Evolutionary conservation across 139 green algal genomes (phyloP).

Genomic region (Pleodorina starrii): DNA sequence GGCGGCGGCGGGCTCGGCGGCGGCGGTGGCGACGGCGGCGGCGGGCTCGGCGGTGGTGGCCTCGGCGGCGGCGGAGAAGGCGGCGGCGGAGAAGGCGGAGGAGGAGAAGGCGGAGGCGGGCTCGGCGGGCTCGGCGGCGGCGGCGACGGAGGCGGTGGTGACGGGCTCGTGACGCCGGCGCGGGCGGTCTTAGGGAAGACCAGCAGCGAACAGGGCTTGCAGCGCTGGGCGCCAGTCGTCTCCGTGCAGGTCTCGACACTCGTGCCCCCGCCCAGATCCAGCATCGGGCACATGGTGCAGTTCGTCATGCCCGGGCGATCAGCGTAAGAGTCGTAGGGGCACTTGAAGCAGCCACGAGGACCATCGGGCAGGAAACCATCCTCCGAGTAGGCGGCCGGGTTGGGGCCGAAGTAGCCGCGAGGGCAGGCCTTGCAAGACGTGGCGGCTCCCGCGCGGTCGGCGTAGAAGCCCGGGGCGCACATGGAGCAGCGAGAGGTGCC

Average conservation of each 20-base stretch:
- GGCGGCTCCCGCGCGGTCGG: background rate
- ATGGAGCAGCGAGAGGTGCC: background rate
- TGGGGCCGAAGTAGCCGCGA: conserved; percentile 20
- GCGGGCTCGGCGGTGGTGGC: background rate
- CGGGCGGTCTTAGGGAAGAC: background rate
- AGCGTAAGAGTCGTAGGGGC: background rate
- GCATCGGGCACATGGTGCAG: conserved; percentile 8
- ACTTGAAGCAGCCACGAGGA: conserved; percentile 45
- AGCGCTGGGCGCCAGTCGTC: conserved; percentile 15
- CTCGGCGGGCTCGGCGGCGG: background rate
- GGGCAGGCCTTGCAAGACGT: conserved; percentile 27
- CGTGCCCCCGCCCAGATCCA: background rate
- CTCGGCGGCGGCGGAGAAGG: background rate
- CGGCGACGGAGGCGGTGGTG: background rate
- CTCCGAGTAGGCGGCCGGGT: background rate
- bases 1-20: background rate
- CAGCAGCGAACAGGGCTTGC: conserved; percentile 42
- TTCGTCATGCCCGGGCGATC: conserved; percentile 17
- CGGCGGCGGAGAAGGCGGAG: background rate
- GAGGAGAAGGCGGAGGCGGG: background rate
- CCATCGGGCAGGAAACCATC: background rate
- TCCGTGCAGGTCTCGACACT: conserved; percentile 14
- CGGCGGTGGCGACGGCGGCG: background rate
- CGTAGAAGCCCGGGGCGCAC: conserved; percentile 32
- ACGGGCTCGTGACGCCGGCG: background rate